phyloP scores from a whole-genome alignment of 2,329 filamentous ascomycete genomes.

The Beauveria scarabaeidicola region DNA sequence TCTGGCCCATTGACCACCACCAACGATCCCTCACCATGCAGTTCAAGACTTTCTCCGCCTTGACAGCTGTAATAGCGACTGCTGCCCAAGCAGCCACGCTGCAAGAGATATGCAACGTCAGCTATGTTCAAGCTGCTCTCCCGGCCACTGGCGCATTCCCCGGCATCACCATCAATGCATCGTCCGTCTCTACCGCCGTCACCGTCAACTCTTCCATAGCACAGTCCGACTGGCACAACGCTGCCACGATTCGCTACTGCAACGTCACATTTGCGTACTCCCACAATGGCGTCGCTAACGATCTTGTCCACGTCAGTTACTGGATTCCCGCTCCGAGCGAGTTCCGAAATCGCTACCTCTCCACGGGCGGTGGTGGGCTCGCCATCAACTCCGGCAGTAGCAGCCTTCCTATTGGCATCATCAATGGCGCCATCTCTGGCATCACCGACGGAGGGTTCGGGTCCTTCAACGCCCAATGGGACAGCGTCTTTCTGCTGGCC shows the following conservation, averaged over 20 bases:
- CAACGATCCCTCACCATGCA: background rate
- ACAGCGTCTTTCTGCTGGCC: constrained; percentile 27
- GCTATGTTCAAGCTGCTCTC: background rate
- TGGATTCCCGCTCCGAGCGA: constrained; percentile 33
- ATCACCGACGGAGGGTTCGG: constrained; percentile 44
- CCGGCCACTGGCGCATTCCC: constrained; percentile 10
- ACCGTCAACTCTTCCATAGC: constrained; percentile 25
- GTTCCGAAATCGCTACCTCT: constrained; percentile 38
- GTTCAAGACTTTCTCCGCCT: background rate
- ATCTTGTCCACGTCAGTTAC: constrained; percentile 27
- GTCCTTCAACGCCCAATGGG: constrained; percentile 31
- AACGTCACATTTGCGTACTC: constrained; percentile 38
- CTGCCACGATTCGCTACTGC: constrained; percentile 31
- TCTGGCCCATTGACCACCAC: background rate
- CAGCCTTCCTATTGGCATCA: constrained; percentile 30
- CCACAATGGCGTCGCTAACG: constrained; percentile 29
- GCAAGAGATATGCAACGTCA: background rate
- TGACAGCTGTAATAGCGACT: background rate
- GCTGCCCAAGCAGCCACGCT: background rate
- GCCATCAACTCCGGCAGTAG: constrained; percentile 30
- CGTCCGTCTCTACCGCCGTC: constrained; percentile 20
- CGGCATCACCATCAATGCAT: constrained; percentile 20
- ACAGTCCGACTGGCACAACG: constrained; percentile 20
- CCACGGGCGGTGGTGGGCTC: constrained; percentile 37
- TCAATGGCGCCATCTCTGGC: constrained; percentile 39